Evolutionary conservation across 2,329 filamentous ascomycete genomes (phyloP), one percentile per base, ranked within the genome.

Genomic region (Diaporthe batatas): DNA sequence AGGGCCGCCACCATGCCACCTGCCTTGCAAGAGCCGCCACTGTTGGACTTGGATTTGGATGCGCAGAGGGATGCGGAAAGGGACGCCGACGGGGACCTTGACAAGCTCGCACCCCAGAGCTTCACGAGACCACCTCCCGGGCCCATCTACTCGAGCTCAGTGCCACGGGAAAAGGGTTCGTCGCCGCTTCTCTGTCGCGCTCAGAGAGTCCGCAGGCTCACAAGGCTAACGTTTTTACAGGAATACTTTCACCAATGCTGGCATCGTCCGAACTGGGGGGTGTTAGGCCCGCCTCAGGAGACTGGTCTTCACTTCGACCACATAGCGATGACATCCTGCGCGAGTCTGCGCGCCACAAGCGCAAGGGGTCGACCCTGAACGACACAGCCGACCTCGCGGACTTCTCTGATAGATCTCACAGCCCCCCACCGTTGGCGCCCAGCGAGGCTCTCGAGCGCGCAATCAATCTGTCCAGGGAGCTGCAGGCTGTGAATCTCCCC

Each of bases 401-500:
- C 6, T 75, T 79, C 47, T 88, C 89, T 1, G 88, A 90, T 58
- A 83, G 93, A 72, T 93, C 95, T 0, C 86, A 89, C n/a, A 97
- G 94, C 77, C 94, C 94, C 0, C 93, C 94, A 7, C 91, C 92
- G 0, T 79, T 95, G 23, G 89, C 91, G 0, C 88, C 91, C 0
- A 87, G 88, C 62, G 94, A 97, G 80, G 96, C 95, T 10, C 88
- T 97, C 72, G 91, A 94, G 74, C 91, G 96, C 76, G 96, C 96
- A 10, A 91, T 93, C 79, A 91, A 92, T 36, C 87, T 99, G 14
- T 98, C 96, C 12, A 93, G 94, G 80, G 95, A 95, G 81, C 88
- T 99, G 3, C 94, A 94, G 58, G 92, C 91, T 3, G 96, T 93
- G 62, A 98, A 98, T 79, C 98, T 99, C 73, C 94, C 95, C 7